Percentiles rank a stretch among this genome's conserved stretches.
Evolutionary conservation across 805 yeast species (phyloP).

Genomic region (Ogataea degrootiae): DNA sequence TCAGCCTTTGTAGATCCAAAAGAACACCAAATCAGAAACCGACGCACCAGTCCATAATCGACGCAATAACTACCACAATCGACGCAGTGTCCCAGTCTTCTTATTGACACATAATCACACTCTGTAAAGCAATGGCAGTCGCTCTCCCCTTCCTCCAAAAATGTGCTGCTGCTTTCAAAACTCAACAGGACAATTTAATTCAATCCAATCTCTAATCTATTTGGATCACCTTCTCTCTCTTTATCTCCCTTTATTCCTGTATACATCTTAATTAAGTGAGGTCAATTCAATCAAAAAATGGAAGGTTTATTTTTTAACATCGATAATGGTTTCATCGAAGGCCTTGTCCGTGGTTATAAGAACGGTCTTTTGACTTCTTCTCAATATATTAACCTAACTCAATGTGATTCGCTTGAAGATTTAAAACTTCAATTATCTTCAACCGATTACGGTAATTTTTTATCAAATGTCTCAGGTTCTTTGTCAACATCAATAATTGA

Average conservation of each 20-base stretch:
- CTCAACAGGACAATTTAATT: too few relatives aligned
- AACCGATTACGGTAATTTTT: conserved; percentile 91
- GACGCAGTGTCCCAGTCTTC: too few relatives aligned
- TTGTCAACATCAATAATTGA: conserved; percentile 84
- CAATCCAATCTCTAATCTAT: not conserved
- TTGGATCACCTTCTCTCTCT: not conserved
- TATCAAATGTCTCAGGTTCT: conserved; percentile 78
- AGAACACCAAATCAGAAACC: too few relatives aligned
- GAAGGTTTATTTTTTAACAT: conserved; percentile 92
- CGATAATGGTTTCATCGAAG: conserved; percentile 88
- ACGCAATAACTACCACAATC: too few relatives aligned
- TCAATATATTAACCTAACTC: conserved; percentile 89
- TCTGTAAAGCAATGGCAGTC: too few relatives aligned
- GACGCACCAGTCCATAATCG: too few relatives aligned
- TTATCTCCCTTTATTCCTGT: not conserved
- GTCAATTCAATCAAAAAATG: conserved; percentile 40
- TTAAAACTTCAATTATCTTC: conserved; percentile 89
- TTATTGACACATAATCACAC: too few relatives aligned
- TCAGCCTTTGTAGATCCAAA: too few relatives aligned
- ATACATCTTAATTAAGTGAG: not conserved
- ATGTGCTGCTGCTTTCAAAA: too few relatives aligned
- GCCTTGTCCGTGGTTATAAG: conserved; percentile 90
- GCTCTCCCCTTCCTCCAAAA: too few relatives aligned
- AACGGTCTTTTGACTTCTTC: conserved; percentile 70
- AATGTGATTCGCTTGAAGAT: conserved; percentile 93